Percentiles rank a stretch among this genome's conserved stretches.
phyloP scores from a whole-genome alignment of 2,329 filamentous ascomycete species.

The Camillea tinctor region DNA sequence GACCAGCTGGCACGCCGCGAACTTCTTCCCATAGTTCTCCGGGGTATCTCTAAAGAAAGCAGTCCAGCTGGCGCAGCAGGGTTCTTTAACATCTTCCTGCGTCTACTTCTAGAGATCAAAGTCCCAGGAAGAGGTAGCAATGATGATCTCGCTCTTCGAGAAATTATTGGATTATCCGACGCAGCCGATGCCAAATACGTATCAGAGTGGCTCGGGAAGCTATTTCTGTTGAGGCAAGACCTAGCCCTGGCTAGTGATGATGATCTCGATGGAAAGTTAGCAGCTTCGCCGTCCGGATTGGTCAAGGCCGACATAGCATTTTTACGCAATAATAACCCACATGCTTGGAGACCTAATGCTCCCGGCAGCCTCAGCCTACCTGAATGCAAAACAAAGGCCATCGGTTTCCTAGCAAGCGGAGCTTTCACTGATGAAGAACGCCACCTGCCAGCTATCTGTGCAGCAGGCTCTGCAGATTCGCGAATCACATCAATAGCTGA shows the following conservation, averaged over 20 bases:
- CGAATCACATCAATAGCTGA: conserved; percentile 82
- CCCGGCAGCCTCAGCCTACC: conserved; percentile 63
- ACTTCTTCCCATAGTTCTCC: conserved; percentile 68
- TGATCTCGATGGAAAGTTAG: conserved; percentile 28
- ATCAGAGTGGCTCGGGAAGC: conserved; percentile 71
- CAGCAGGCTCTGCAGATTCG: conserved; percentile 78
- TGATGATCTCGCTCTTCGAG: conserved; percentile 70
- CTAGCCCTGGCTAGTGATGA: conserved; percentile 28
- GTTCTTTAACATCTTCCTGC: conserved; percentile 80
- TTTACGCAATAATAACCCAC: conserved; percentile 64
- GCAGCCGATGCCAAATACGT: conserved; percentile 70
- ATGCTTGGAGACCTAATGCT: conserved; percentile 63
- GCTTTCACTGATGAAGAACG: conserved; percentile 82
- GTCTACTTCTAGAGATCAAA: conserved; percentile 67
- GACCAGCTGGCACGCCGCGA: conserved; percentile 62
- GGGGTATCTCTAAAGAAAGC: conserved; percentile 62
- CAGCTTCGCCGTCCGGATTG: conserved; percentile 53
- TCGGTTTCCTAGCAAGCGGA: conserved; percentile 76
- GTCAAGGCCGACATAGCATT: conserved; percentile 67
- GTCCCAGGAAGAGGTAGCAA: conserved; percentile 76
- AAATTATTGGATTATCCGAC: conserved; percentile 64
- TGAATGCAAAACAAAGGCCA: conserved; percentile 67
- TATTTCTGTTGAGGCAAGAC: conserved; percentile 66
- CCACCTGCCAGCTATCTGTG: conserved; percentile 80
- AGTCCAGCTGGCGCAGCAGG: conserved; percentile 51